A percentile compares a stretch with the other conserved stretches of the same genome.
Conservation (phyloP, 2,329 filamentous ascomycete genomes). For the Calonectria pteridis region DNA sequence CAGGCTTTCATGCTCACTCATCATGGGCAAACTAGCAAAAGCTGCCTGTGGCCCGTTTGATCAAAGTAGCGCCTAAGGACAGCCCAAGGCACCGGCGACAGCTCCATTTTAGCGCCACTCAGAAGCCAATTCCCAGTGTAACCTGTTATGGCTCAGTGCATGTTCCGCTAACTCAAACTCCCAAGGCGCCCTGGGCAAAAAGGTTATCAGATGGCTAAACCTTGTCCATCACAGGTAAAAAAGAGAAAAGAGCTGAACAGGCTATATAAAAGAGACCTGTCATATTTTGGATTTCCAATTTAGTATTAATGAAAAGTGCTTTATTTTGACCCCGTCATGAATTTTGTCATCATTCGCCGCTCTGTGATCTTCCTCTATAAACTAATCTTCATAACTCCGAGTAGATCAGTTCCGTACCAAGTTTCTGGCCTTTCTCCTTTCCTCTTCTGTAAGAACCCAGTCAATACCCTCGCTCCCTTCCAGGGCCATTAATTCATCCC, state of each 20-base stretch:
- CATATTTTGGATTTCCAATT: background rate
- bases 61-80: conserved; percentile 36
- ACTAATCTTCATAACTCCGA: conserved; percentile 18
- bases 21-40: conserved; percentile 40
- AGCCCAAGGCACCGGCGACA: conserved; percentile 33
- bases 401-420: conserved; percentile 64
- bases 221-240: background rate
- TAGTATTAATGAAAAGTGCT: background rate
- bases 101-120: conserved; percentile 9
- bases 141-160: conserved; percentile 17
- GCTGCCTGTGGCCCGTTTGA: conserved; percentile 27
- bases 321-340: background rate
- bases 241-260: background rate
- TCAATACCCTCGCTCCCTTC: conserved; percentile 73
- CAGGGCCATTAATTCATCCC: conserved; percentile 76
- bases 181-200: background rate
- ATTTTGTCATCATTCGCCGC: conserved; percentile 31
- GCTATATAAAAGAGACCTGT: too few relatives aligned
- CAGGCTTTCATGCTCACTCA: conserved; percentile 40
- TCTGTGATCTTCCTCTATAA: conserved; percentile 16
- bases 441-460: conserved; percentile 80
- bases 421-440: conserved; percentile 78
- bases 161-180: conserved; percentile 14
- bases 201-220: background rate
- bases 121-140: conserved; percentile 7